Evolutionary conservation across 441 rosid genomes (phyloP), one percentile per base, ranked within the genome.

Genomic region (Populus trichocarpa): DNA sequence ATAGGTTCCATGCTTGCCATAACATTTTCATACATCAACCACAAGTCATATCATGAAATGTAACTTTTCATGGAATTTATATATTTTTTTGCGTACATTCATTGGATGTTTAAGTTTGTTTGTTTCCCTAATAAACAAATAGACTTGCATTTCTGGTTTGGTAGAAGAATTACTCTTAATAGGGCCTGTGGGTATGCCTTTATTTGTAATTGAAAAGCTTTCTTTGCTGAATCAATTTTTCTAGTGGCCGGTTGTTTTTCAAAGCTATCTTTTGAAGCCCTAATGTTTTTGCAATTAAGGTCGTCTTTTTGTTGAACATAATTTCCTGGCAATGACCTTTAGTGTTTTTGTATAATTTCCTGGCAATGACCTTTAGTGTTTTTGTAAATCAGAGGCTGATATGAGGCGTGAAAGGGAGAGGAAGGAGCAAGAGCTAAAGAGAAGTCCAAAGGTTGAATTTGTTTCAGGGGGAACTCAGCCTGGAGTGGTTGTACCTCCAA

Each of bases 351-450:
- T n/a, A 32, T 36, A 72, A 74, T 77, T 66, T 71, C 42, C 18
- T 18, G 16, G 11, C n/a, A 40, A 14, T 75, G 75, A 70, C 59
- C 11, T 72, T 22, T 11, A 68, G n/a, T 26, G 11, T 77, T 20
- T 84, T 83, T 80, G 25, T 38, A 25, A 68, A 77, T 75, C 92
- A 96, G 99, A 96, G 85, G 86, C 85, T 82, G 93, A 87, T 77
- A 93, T 92, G 95, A 92, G 87, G 78, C 79, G 87, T 71, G 98
- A 94, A 83, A 89, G 87, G 82, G 98, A 96, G 83, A 93, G 97
- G 85, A 94, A 90, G 87, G 99, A 93, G 73, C 97, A 90, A 83
- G 98, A 94, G 83, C 87, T 87, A 86, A 96, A 93, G 89, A 91
- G 75, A 88, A 93, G 84, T 46, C 97, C 89, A 50, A 93, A 88